Base-by-base conservation (phyloP, 768 basidiomycete species). In the Russula ochroleuca region DNA sequence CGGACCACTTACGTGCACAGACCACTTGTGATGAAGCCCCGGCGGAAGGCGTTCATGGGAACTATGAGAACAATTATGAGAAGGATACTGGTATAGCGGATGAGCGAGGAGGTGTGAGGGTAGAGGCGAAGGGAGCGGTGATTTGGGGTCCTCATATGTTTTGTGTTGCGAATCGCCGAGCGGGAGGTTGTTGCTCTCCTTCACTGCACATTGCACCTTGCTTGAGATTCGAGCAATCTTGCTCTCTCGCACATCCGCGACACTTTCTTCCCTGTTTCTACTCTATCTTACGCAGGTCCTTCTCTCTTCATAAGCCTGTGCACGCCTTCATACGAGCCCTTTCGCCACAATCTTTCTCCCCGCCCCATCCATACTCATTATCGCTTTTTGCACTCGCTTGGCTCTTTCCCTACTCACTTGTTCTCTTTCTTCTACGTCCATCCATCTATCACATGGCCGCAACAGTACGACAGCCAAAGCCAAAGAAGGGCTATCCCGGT, bases 401-500 rank as follows among this genome's bases (percentile, higher is more conserved):
- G 67, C 67, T 73, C 72, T 70, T 62, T 63, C 67, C 62, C 68
- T 68, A 68, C 63, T 65, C 70, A 66, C 64, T 69, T 57, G 64
- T 71, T 62, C 73, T 72, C 45, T 74, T 74, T 69, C 71, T 13
- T 74, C 70, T 61, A 52, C 61, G 48, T 69, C 67, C 68, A 67
- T 63, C 58, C 69, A 67, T 57, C 54, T 61, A 58, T 65, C 62
- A 58, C 66, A 69, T 59, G 64, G 63, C 67, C 53, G 41, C 64
- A 56, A 61, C 67, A 60, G 65, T 67, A 70, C 80, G 88, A 74
- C 85, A 82, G 75, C 72, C 81, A 68, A 90, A 88, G 76, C 79
- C 81, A 59, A 83, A 83, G 76, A 90, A 85, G 73, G 85, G 84
- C 56, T 76, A 78, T 68, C 77, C 83, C 67, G 87, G 88, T 68